Percentiles rank a stretch among this genome's conserved stretches.
Conservation (phyloP, 345 rosid genomes). For the Adansonia digitata region DNA sequence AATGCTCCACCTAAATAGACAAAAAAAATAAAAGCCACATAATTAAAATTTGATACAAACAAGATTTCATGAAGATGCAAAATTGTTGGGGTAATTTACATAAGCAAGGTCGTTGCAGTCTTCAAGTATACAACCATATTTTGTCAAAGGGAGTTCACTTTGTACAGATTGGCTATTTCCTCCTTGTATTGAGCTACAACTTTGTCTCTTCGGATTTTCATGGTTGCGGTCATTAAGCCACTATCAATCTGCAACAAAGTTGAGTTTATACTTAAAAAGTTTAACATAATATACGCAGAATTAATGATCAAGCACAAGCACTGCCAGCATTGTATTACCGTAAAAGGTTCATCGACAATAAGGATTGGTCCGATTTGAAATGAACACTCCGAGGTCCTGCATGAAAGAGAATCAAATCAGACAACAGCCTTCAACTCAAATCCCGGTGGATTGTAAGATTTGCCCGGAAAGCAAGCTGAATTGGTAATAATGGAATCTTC, state of each 20-base stretch:
- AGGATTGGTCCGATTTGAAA: constrained; percentile 79
- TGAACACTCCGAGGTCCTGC: constrained; percentile 68
- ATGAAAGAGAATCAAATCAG: constrained; percentile 6
- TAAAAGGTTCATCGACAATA: constrained; percentile 63
- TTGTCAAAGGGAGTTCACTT: constrained; percentile 23
- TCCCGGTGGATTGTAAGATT: background rate
- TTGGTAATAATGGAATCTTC: background rate
- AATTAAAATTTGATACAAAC: no score
- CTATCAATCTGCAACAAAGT: constrained; percentile 64
- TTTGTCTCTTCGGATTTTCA: constrained; percentile 83
- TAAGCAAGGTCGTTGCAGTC: background rate
- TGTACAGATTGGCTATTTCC: constrained; percentile 61
- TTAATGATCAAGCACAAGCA: background rate
- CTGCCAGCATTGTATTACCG: constrained; percentile 42
- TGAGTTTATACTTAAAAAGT: background rate
- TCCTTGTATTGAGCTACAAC: constrained; percentile 46
- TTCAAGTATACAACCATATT: background rate
- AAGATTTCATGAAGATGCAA: background rate
- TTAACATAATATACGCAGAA: background rate
- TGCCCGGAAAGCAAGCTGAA: background rate
- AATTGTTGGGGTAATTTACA: background rate
- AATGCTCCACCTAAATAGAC: no score
- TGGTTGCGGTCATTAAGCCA: constrained; percentile 91
- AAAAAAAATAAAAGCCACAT: no score
- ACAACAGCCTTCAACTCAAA: background rate